Evolutionary conservation across 768 basidiomycete species (phyloP).

Genomic region (Tylopilus sp.): DNA sequence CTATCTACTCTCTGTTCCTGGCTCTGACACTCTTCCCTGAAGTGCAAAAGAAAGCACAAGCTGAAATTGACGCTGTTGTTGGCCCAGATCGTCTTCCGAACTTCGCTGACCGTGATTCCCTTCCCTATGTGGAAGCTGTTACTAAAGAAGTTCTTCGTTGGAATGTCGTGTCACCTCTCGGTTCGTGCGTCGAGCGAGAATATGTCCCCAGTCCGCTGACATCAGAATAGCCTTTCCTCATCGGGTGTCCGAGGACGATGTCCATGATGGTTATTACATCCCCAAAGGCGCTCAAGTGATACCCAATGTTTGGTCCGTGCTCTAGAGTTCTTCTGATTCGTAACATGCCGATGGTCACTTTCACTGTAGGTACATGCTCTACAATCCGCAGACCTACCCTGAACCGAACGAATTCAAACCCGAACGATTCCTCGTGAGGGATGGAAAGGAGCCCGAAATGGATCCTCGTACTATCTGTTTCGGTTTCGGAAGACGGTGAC

Average conservation of each 20-base stretch:
- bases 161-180: conserved; percentile 37
- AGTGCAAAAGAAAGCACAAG: conserved; percentile 55
- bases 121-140: conserved; percentile 62
- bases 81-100: conserved; percentile 60
- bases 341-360: background rate
- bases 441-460: conserved; percentile 39
- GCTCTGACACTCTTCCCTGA: conserved; percentile 58
- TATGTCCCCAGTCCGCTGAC: conserved; percentile 29
- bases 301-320: conserved; percentile 21
- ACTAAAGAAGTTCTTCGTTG: conserved; percentile 54
- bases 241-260: conserved; percentile 54
- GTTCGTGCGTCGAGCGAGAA: conserved; percentile 29
- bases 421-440: conserved; percentile 49
- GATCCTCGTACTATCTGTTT: conserved; percentile 64
- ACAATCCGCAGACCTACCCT: conserved; percentile 39
- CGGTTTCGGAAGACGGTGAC: conserved; percentile 64
- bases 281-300: conserved; percentile 41
- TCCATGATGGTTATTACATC: conserved; percentile 60
- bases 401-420: conserved; percentile 57
- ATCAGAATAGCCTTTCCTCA: conserved; percentile 37
- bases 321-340: background rate
- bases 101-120: conserved; percentile 51
- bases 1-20: conserved; percentile 58
- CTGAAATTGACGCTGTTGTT: conserved; percentile 57
- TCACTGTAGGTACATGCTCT: conserved; percentile 30